phyloP scores from a whole-genome alignment of 2,329 filamentous ascomycete genomes.

The Penicillium olsonii region DNA sequence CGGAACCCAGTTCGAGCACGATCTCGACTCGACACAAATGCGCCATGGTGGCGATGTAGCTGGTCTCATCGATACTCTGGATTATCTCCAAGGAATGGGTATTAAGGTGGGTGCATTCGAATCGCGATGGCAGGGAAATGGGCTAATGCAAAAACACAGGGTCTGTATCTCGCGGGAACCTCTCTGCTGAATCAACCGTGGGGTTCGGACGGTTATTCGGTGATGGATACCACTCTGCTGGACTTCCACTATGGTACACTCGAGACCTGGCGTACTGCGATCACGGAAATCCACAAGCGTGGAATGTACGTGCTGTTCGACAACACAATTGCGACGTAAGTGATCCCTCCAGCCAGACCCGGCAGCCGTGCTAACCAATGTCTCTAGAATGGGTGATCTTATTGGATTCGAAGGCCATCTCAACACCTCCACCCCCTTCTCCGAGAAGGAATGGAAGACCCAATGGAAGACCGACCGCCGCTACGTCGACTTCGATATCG shows the following conservation, averaged over 20 bases:
- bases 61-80: slow-evolving; percentile 60
- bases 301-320: slow-evolving; percentile 68
- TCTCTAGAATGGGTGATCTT: slow-evolving; percentile 56
- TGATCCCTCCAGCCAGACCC: background rate
- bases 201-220: slow-evolving; percentile 61
- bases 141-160: slow-evolving; percentile 41
- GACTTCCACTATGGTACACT: slow-evolving; percentile 65
- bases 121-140: background rate
- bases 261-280: slow-evolving; percentile 56
- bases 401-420: slow-evolving; percentile 64
- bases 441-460: slow-evolving; percentile 57
- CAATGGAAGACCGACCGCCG: slow-evolving; percentile 56
- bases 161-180: slow-evolving; percentile 63
- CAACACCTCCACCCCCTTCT: slow-evolving; percentile 60
- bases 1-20: slow-evolving; percentile 61
- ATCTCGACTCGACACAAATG: slow-evolving; percentile 61
- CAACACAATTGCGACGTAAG: slow-evolving; percentile 65
- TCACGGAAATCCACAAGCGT: slow-evolving; percentile 60
- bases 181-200: slow-evolving; percentile 66
- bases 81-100: slow-evolving; percentile 66
- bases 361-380: background rate
- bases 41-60: slow-evolving; percentile 63
- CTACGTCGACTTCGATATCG: slow-evolving; percentile 61
- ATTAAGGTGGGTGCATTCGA: slow-evolving; percentile 51
- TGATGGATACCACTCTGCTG: slow-evolving; percentile 63